Evolutionary conservation across 768 basidiomycete species (phyloP), one percentile per base, ranked within the genome.

Genomic region (Filobasidium wieringae): DNA sequence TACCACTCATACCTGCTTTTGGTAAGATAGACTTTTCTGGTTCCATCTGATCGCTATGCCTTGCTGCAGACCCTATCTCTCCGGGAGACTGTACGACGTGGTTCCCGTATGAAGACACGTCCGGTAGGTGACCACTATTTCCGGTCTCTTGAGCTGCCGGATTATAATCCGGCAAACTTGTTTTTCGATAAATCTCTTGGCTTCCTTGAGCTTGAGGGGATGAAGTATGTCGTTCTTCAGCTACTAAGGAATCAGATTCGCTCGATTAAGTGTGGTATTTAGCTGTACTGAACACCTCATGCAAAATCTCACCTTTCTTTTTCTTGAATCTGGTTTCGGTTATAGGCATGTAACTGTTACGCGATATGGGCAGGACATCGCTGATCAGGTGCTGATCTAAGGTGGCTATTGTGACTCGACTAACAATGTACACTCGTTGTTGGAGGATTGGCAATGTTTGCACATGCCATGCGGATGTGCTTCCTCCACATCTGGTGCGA

Each of bases 291-390:
- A 15, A 4, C 3, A 4, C 17, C 33, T n/a, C 14, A 34, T 34
- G 33, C 7, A 22, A 2, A 24, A 43, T n/a, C 86, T 87, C 84
- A 66, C 90, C 86, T 41, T 83, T 58, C 64, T 90, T 90, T 78
- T 95, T 95, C 77, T 96, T 96, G 80, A 96, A 99, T 19, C 95
- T 84, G 0, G 95, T 99, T 74, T 97, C 95, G 9, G 93, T 89
- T 66, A 99, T 99, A 37, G 95, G 95, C 12, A 97, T 82, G 78
- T 95, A 93, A 76, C 58, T 59, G 45, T 7, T 7, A 30, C 15
- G 24, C n/a, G 15, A 2, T 19, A 32, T n/a, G n/a, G n/a, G n/a
- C n/a, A n/a, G n/a, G 34, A 27, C 17, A 43, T 39, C n/a, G n/a
- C 36, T n/a, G 36, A 11, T 11, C n/a, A 11, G 11, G n/a, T 39